Percentiles rank a stretch among this genome's conserved stretches.
phyloP scores from a whole-genome alignment of 306 rosid species.

The Casuarina glauca region DNA sequence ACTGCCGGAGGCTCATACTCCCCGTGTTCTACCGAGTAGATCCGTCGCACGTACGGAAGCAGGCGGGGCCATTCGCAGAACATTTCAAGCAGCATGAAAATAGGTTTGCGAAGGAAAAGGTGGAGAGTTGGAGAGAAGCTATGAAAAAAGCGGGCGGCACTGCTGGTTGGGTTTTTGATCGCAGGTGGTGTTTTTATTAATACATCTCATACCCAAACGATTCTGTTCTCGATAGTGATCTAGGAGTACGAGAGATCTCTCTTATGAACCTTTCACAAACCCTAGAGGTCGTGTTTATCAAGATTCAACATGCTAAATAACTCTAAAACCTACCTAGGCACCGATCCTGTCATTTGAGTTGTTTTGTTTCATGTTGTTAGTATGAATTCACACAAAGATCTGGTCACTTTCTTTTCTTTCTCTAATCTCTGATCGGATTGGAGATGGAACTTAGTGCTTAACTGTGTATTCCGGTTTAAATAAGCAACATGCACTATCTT shows the following conservation, averaged over 20 bases:
- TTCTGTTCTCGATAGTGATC: too few relatives aligned
- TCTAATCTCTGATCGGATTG: too few relatives aligned
- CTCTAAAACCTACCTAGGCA: too few relatives aligned
- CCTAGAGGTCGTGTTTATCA: not conserved
- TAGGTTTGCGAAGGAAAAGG: not conserved
- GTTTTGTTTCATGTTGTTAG: too few relatives aligned
- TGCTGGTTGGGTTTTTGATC: constrained; percentile 38
- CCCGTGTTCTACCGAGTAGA: constrained; percentile 52
- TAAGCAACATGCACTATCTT: not conserved
- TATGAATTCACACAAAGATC: too few relatives aligned
- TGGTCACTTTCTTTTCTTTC: too few relatives aligned
- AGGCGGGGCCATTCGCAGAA: constrained; percentile 40
- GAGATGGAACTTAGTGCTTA: too few relatives aligned
- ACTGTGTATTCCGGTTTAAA: not conserved
- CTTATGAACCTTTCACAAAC: not conserved
- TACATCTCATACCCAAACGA: too few relatives aligned
- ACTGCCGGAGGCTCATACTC: constrained; percentile 38
- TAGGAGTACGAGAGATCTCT: not conserved
- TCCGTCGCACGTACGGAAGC: constrained; percentile 52
- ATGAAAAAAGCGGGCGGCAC: constrained; percentile 55
- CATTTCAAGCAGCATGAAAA: constrained; percentile 29
- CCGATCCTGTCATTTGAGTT: too few relatives aligned
- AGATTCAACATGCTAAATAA: too few relatives aligned
- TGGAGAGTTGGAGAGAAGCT: constrained; percentile 45
- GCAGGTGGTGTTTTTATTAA: not conserved